Percentiles rank a stretch among this genome's conserved stretches.
Evolutionary conservation across 345 rosid genomes (phyloP).

Genomic region (Triadica sebifera): DNA sequence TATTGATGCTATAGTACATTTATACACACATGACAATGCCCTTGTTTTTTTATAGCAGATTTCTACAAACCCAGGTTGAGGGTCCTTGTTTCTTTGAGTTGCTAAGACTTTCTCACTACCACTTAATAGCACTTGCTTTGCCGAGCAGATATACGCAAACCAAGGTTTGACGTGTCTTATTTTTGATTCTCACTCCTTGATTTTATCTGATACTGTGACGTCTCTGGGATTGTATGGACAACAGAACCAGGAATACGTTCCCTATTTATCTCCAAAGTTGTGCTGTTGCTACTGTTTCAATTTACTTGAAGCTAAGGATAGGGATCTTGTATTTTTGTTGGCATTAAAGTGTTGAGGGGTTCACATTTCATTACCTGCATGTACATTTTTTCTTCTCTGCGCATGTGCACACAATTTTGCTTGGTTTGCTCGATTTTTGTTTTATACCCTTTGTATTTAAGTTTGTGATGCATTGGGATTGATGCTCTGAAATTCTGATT

Average conservation of each 20-base stretch:
- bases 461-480: slow-evolving; percentile 8
- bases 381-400: background rate
- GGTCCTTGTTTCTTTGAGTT: slow-evolving; percentile 63
- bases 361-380: slow-evolving; percentile 11
- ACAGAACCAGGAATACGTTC: slow-evolving; percentile 7
- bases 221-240: slow-evolving; percentile 8
- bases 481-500: slow-evolving; percentile 20
- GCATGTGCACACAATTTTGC: background rate
- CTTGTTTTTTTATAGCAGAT: slow-evolving; percentile 61
- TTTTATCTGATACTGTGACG: slow-evolving; percentile 18
- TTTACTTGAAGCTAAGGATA: slow-evolving; percentile 9
- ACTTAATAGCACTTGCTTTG: slow-evolving; percentile 53
- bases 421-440: background rate
- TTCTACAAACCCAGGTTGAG: slow-evolving; percentile 53
- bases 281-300: slow-evolving; percentile 8
- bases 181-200: slow-evolving; percentile 28
- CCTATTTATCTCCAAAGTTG: background rate
- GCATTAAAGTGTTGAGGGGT: slow-evolving; percentile 18
- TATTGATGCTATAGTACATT: slow-evolving; percentile 25
- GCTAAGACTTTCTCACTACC: slow-evolving; percentile 54
- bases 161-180: slow-evolving; percentile 66
- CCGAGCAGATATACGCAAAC: slow-evolving; percentile 50
- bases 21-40: slow-evolving; percentile 40
- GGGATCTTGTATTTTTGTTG: slow-evolving; percentile 2
- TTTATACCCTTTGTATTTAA: background rate